Conservation (phyloP, 352 stramenopile species). For the Phytophthora hybrid region DNA sequence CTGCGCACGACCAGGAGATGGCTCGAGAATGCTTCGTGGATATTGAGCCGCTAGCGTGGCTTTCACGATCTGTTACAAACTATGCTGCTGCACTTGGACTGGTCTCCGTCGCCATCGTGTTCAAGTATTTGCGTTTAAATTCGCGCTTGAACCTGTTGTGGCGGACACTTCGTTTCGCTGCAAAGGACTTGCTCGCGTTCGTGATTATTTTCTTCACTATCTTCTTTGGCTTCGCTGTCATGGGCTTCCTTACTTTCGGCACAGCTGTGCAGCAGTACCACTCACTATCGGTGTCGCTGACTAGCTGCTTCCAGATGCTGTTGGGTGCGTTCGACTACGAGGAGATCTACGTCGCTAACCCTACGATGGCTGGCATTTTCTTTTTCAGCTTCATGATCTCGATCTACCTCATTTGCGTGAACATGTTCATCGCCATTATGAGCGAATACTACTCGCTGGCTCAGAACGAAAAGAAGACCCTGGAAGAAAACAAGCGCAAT, state of each 20-base stretch:
- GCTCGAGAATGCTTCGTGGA: constrained; percentile 68
- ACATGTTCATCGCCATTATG: constrained; percentile 91
- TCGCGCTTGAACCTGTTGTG: constrained; percentile 82
- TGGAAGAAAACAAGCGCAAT: constrained; percentile 62
- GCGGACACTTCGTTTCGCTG: constrained; percentile 78
- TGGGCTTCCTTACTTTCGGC: constrained; percentile 82
- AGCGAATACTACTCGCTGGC: constrained; percentile 84
- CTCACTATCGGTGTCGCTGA: constrained; percentile 72
- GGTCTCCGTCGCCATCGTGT: constrained; percentile 81
- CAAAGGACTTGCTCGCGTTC: constrained; percentile 79
- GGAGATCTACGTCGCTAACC: constrained; percentile 69
- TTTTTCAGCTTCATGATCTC: constrained; percentile 87
- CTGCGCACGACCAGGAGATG: constrained; percentile 51
- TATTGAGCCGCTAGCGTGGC: constrained; percentile 59
- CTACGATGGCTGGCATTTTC: constrained; percentile 80
- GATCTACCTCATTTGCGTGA: constrained; percentile 84
- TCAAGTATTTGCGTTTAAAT: constrained; percentile 85
- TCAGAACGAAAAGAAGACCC: constrained; percentile 70
- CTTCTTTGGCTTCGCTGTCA: constrained; percentile 81
- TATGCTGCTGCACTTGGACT: constrained; percentile 65
- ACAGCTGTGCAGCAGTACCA: constrained; percentile 73
- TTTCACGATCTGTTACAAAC: constrained; percentile 63
- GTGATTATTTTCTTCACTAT: constrained; percentile 86
- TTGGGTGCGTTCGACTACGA: constrained; percentile 84
- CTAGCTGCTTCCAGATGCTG: constrained; percentile 87